These are phyloP conservation scores for Eucalyptus brandiana DNA, from an alignment of 345 rosid species.

Conservation along the genomic window DNA sequence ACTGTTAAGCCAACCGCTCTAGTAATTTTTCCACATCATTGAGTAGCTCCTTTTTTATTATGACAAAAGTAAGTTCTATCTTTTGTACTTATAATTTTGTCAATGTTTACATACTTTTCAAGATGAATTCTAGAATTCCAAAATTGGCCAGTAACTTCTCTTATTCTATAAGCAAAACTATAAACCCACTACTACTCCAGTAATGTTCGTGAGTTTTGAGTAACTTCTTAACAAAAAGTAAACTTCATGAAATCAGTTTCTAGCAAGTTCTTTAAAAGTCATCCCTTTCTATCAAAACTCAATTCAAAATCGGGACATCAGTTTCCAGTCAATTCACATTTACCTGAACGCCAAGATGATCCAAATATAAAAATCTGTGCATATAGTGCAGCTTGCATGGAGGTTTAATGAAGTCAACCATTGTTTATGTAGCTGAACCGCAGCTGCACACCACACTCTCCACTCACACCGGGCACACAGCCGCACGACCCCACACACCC, in stretches of 20 bases:
- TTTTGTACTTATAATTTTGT: neutral
- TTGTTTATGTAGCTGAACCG: neutral
- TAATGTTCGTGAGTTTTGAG: neutral
- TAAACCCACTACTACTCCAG: neutral
- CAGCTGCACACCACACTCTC: neutral
- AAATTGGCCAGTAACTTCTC: neutral
- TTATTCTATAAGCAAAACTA: neutral
- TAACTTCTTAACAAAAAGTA: fast-evolving
- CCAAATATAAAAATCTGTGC: neutral
- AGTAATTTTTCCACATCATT: neutral
- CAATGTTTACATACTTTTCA: fast-evolving
- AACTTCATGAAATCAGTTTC: neutral
- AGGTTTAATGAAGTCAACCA: neutral
- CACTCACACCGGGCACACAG: neutral
- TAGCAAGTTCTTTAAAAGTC: neutral
- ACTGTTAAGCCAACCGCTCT: fast-evolving
- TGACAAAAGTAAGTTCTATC: fast-evolving
- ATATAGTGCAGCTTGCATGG: neutral
- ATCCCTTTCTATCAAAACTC: neutral
- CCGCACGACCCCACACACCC: fast-evolving
- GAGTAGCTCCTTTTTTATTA: neutral
- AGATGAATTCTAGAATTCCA: neutral
- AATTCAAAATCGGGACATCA: neutral
- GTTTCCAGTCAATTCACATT: fast-evolving
- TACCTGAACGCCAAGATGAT: neutral